Percentiles rank a stretch among this genome's conserved stretches.
These are phyloP conservation scores for Dalbergia cultrata DNA, from an alignment of 306 rosid species.

Conservation along the genomic window DNA sequence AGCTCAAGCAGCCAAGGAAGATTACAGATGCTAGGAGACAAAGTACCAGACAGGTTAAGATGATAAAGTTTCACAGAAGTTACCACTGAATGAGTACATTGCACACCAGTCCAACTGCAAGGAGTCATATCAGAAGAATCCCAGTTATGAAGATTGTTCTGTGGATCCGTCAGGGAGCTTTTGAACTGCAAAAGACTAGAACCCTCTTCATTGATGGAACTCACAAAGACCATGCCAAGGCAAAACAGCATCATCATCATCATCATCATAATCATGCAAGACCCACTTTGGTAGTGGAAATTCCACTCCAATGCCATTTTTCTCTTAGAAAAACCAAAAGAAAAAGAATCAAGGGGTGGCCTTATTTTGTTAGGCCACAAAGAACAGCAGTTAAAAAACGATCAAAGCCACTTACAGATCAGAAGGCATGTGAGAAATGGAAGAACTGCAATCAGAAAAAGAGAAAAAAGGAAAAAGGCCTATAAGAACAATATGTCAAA, in stretches of 20 bases:
- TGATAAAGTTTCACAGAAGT: slow-evolving; percentile 63
- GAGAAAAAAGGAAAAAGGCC: not conserved
- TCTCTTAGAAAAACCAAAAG: slow-evolving; percentile 33
- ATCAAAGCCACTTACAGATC: slow-evolving; percentile 16
- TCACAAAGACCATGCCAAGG: slow-evolving; percentile 42
- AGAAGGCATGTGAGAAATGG: not conserved
- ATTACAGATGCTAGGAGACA: slow-evolving; percentile 63
- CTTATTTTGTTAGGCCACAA: not conserved
- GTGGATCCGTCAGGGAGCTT: slow-evolving; percentile 54
- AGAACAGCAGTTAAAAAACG: not conserved
- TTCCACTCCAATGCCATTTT: slow-evolving; percentile 49
- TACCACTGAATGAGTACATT: slow-evolving; percentile 63
- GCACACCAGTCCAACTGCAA: slow-evolving; percentile 80
- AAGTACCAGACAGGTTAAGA: slow-evolving; percentile 67
- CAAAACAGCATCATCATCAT: slow-evolving; percentile 39
- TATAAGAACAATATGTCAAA: slow-evolving; percentile 10
- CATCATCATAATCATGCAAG: slow-evolving; percentile 23
- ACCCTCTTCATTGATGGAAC: slow-evolving; percentile 66
- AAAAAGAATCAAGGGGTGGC: slow-evolving; percentile 20
- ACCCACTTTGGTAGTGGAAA: slow-evolving; percentile 40
- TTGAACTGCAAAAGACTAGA: slow-evolving; percentile 65
- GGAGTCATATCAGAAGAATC: slow-evolving; percentile 63
- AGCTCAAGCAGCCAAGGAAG: slow-evolving; percentile 65
- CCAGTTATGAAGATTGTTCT: slow-evolving; percentile 67
- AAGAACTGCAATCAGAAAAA: slow-evolving; percentile 23